A percentile compares a stretch with the other conserved stretches of the same genome.
These are phyloP conservation scores for Exophiala alcalophila DNA, from an alignment of 2,329 filamentous ascomycete genomes.

Conservation along the genomic window DNA sequence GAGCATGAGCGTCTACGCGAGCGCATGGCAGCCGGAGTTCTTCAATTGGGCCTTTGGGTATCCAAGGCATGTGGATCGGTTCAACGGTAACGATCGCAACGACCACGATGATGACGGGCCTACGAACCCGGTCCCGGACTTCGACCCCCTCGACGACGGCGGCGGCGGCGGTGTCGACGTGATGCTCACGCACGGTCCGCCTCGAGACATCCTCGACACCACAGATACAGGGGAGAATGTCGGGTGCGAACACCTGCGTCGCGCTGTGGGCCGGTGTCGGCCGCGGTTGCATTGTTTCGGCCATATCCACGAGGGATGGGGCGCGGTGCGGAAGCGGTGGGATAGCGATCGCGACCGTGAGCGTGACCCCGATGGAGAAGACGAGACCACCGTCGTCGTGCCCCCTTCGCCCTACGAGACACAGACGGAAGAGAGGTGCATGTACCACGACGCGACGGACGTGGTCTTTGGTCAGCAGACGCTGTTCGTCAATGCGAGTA, in stretches of 20 bases:
- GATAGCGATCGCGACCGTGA: too few species aligned
- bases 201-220: constrained; percentile 50
- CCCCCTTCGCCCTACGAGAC: constrained; percentile 8
- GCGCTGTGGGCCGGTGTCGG: constrained; percentile 49
- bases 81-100: constrained; percentile 43
- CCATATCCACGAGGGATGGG: constrained; percentile 51
- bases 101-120: constrained; percentile 13
- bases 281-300: constrained; percentile 58
- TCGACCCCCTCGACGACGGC: constrained; percentile 33
- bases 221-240: constrained; percentile 39
- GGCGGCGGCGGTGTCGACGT: constrained; percentile 52
- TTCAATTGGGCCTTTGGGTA: constrained; percentile 58
- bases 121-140: constrained; percentile 44
- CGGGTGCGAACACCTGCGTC: constrained; percentile 55
- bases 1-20: constrained; percentile 52
- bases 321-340: too few species aligned
- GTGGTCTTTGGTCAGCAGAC: constrained; percentile 51
- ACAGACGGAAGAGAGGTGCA: constrained; percentile 22
- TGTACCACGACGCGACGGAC: constrained; percentile 36
- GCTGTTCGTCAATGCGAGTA: constrained; percentile 57
- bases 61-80: constrained; percentile 49
- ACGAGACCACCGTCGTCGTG: too few species aligned
- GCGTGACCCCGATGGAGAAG: too few species aligned
- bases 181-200: constrained; percentile 61
- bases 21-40: constrained; percentile 56